phyloP scores from a whole-genome alignment of 257 asterid genomes.

The Penstemon davidsonii region DNA sequence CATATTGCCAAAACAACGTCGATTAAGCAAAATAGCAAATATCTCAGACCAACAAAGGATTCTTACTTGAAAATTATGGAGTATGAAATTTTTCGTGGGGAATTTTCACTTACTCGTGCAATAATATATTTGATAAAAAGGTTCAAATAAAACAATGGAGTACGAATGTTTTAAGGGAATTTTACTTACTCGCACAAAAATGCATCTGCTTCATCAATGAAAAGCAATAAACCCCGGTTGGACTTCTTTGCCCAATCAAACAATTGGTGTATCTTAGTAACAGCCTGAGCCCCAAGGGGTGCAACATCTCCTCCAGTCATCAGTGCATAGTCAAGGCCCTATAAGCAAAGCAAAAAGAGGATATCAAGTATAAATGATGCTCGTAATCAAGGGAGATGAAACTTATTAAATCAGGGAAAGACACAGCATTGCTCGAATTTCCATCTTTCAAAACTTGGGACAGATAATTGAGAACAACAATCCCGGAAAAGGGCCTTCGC shows the following conservation, averaged over 20 bases:
- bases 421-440: too few species aligned
- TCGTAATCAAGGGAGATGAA: too few species aligned
- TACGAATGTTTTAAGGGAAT: neutral
- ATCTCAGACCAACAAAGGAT: neutral
- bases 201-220: conserved; percentile 98
- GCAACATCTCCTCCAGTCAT: conserved; percentile 99
- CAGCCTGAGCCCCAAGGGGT: conserved; percentile 93
- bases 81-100: neutral
- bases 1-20: too few species aligned
- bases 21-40: too few species aligned
- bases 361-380: too few species aligned
- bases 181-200: conserved; percentile 94
- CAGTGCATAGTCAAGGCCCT: conserved; percentile 98
- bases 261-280: conserved; percentile 92
- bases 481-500: too few species aligned
- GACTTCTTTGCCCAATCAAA: conserved; percentile 97
- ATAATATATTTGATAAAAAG: too few species aligned
- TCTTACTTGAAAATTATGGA: neutral
- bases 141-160: too few species aligned
- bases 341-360: neutral
- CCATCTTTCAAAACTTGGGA: too few species aligned
- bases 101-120: neutral
- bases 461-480: too few species aligned
- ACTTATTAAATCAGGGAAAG: too few species aligned
- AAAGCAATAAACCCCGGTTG: conserved; percentile 80